These are phyloP conservation scores for Fagus crenata DNA, from an alignment of 306 rosid genomes.

Conservation along the genomic window DNA sequence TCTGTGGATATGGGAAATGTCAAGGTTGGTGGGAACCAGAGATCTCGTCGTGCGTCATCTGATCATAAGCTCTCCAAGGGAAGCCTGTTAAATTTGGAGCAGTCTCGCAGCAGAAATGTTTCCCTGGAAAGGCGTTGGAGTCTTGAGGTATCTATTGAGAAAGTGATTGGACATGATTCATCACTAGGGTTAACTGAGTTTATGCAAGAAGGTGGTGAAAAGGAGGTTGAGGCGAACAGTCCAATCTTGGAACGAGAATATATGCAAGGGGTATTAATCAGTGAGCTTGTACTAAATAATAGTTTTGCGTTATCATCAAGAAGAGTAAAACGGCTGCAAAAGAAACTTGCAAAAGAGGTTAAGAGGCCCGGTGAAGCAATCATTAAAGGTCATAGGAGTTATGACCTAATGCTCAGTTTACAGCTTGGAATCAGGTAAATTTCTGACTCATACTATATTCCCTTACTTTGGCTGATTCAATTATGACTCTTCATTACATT, in stretches of 20 bases:
- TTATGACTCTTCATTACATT: slow-evolving; percentile 27
- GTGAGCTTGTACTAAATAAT: slow-evolving; percentile 71
- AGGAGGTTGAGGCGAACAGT: slow-evolving; percentile 40
- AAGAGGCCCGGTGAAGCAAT: slow-evolving; percentile 93
- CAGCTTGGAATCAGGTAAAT: slow-evolving; percentile 97
- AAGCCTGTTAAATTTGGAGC: slow-evolving; percentile 75
- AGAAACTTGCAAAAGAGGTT: slow-evolving; percentile 70
- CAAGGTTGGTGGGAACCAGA: slow-evolving; percentile 60
- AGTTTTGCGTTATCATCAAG: slow-evolving; percentile 64
- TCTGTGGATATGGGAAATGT: slow-evolving; percentile 64
- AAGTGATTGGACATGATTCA: slow-evolving; percentile 68
- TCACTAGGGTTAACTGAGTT: slow-evolving; percentile 48
- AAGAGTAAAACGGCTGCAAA: slow-evolving; percentile 68
- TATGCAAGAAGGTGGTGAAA: slow-evolving; percentile 47
- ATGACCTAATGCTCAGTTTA: slow-evolving; percentile 96
- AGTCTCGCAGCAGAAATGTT: slow-evolving; percentile 67
- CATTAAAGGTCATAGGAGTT: slow-evolving; percentile 95
- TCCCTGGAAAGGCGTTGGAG: slow-evolving; percentile 98
- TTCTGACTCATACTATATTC: slow-evolving; percentile 19
- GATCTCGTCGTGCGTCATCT: slow-evolving; percentile 52
- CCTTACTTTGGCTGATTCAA: neutral
- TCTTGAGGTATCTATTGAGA: slow-evolving; percentile 93
- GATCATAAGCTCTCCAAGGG: slow-evolving; percentile 58
- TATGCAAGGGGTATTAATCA: slow-evolving; percentile 96
- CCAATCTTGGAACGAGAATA: slow-evolving; percentile 94